phyloP scores from a whole-genome alignment of 2,329 filamentous ascomycete species.

The Thelonectria olida region DNA sequence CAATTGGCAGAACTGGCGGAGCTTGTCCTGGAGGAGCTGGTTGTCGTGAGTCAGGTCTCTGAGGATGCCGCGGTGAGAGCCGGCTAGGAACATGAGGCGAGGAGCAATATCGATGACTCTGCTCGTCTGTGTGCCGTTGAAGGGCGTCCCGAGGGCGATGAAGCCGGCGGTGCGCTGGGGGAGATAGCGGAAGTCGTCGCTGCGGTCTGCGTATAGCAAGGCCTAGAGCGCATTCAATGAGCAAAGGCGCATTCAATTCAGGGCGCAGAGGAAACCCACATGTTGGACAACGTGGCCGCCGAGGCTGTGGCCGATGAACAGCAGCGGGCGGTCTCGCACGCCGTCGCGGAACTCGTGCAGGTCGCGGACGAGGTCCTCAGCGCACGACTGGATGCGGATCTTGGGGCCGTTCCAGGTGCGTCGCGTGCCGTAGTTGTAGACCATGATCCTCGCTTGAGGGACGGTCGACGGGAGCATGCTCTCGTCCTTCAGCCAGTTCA shows the following conservation, averaged over 20 bases:
- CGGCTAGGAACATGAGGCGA: constrained; percentile 13
- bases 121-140: constrained; percentile 24
- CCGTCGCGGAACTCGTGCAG: constrained; percentile 16
- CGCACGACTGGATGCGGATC: constrained; percentile 30
- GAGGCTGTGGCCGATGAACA: constrained; percentile 35
- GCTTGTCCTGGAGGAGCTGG: constrained; percentile 22
- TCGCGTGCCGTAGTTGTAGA: constrained; percentile 33
- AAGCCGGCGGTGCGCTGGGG: constrained; percentile 16
- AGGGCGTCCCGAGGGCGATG: constrained; percentile 28
- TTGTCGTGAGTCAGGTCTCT: constrained; percentile 24
- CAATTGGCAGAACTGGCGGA: constrained; percentile 28
- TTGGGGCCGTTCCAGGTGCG: constrained; percentile 30
- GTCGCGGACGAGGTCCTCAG: constrained; percentile 28
- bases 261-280: constrained; percentile 8
- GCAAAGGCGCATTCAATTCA: not conserved
- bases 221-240: constrained; percentile 4
- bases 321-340: constrained; percentile 17
- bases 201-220: constrained; percentile 24
- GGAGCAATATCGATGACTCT: constrained; percentile 8
- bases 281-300: constrained; percentile 31
- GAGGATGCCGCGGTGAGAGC: constrained; percentile 28
- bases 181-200: constrained; percentile 16
- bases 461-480: constrained; percentile 24
- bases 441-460: constrained; percentile 21
- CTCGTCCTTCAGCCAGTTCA: constrained; percentile 31